Evolutionary conservation across 352 stramenopile genomes (phyloP).

Genomic region (Phytophthora lateralis): DNA sequence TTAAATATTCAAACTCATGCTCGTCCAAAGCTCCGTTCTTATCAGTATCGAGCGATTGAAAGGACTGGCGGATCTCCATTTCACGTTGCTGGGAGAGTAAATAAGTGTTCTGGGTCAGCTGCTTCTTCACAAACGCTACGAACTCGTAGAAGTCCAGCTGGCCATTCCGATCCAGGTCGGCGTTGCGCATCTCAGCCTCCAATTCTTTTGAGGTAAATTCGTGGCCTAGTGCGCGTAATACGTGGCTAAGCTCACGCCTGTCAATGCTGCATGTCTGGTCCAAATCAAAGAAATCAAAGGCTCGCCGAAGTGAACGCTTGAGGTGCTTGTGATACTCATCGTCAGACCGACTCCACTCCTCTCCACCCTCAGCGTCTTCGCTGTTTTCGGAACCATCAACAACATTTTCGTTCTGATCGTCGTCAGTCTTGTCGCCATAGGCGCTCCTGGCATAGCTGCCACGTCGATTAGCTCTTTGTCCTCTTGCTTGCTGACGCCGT

Average conservation of each 20-base stretch:
- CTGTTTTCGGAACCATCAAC: constrained; percentile 7
- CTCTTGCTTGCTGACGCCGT: constrained; percentile 29
- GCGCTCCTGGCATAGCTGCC: constrained; percentile 1
- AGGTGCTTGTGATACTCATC: constrained; percentile 64
- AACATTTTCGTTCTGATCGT: constrained; percentile 9
- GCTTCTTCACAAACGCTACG: constrained; percentile 64
- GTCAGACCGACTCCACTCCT: constrained; percentile 51
- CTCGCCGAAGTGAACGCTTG: constrained; percentile 61
- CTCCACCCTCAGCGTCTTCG: constrained; percentile 25
- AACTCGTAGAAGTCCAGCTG: constrained; percentile 83
- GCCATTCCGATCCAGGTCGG: constrained; percentile 70
- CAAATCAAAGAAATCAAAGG: constrained; percentile 83
- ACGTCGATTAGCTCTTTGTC: constrained; percentile 5
- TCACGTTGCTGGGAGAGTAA: constrained; percentile 62
- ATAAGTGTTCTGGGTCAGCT: constrained; percentile 63
- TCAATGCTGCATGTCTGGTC: constrained; percentile 76
- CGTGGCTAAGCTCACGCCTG: constrained; percentile 66
- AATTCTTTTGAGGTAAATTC: constrained; percentile 77
- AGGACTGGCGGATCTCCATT: constrained; percentile 77
- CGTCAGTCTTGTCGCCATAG: constrained; percentile 6
- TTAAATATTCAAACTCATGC: constrained; percentile 77
- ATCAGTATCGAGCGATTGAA: constrained; percentile 69
- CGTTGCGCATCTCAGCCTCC: constrained; percentile 56
- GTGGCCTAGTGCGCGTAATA: constrained; percentile 70
- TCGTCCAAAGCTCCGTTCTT: constrained; percentile 72